phyloP scores from a whole-genome alignment of 257 asterid species.

The Solanum habrochaites region DNA sequence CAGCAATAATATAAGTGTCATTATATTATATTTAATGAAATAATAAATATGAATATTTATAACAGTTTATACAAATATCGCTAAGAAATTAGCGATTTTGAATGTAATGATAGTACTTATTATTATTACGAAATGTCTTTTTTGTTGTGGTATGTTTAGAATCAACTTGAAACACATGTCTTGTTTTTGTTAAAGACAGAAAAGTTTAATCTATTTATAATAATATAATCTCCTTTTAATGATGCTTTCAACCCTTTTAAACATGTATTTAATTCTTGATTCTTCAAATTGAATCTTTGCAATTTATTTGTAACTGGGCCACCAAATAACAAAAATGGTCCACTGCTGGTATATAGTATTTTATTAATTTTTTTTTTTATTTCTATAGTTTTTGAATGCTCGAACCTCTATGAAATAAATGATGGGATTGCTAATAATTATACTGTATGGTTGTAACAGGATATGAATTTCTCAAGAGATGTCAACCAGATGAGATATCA shows the following conservation, averaged over 20 bases:
- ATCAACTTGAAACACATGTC: background rate
- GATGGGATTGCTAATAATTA: conserved; percentile 11
- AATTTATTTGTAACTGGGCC: background rate
- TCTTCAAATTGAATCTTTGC: background rate
- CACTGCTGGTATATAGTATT: background rate
- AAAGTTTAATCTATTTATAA: background rate
- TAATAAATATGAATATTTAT: too few relatives aligned
- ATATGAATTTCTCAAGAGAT: conserved; percentile 56
- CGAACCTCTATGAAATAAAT: background rate
- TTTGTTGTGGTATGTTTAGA: background rate
- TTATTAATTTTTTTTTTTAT: background rate
- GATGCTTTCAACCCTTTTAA: background rate
- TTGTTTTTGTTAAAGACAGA: background rate
- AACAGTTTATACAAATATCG: too few relatives aligned
- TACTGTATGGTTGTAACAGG: conserved; percentile 42
- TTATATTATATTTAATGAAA: too few relatives aligned
- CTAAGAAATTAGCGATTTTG: background rate
- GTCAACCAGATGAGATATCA: conserved; percentile 41
- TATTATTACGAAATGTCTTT: too few relatives aligned
- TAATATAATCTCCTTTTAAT: background rate
- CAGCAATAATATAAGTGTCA: too few relatives aligned
- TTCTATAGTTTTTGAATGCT: background rate
- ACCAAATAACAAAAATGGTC: conserved; percentile 9
- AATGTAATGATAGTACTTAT: too few relatives aligned
- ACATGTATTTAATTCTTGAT: background rate